phyloP scores from a whole-genome alignment of 768 basidiomycete species.

The Amanita jacksonii region DNA sequence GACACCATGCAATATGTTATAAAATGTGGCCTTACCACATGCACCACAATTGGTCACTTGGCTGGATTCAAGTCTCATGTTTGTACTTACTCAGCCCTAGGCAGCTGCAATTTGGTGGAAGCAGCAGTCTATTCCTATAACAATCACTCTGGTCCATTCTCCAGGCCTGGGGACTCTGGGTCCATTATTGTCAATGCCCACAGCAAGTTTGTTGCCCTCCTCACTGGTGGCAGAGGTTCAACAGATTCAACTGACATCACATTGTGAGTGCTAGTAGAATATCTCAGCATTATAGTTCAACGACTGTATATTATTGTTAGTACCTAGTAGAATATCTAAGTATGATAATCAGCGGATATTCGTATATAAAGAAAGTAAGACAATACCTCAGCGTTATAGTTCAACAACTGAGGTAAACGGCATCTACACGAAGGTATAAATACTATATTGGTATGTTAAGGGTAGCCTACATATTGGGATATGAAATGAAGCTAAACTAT shows the following conservation, averaged over 20 bases:
- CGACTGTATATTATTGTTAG: too few relatives aligned
- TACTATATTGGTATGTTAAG: too few relatives aligned
- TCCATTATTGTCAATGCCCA: slow-evolving; percentile 21
- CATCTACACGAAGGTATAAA: too few relatives aligned
- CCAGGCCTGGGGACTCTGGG: slow-evolving; percentile 28
- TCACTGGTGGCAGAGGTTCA: slow-evolving; percentile 14
- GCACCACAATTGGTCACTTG: slow-evolving; percentile 26
- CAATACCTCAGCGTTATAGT: too few relatives aligned
- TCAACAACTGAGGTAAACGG: too few relatives aligned
- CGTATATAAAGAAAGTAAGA: too few relatives aligned
- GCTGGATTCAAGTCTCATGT: slow-evolving; percentile 24
- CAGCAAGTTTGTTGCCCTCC: slow-evolving; percentile 22
- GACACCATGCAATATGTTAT: slow-evolving; percentile 22
- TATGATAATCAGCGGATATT: too few relatives aligned
- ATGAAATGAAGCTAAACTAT: too few relatives aligned
- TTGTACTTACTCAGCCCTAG: slow-evolving; percentile 17
- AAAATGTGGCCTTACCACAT: slow-evolving; percentile 26
- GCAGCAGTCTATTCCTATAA: slow-evolving; percentile 18
- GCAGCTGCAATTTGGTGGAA: slow-evolving; percentile 18
- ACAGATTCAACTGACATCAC: slow-evolving; percentile 21
- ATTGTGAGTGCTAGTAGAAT: too few relatives aligned
- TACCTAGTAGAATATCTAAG: too few relatives aligned
- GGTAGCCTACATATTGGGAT: too few relatives aligned
- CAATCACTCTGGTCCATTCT: slow-evolving; percentile 19
- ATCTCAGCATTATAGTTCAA: too few relatives aligned